Evolutionary conservation across 2,329 filamentous ascomycete species (phyloP).

Genomic region (Phaeoacremonium minimum): DNA sequence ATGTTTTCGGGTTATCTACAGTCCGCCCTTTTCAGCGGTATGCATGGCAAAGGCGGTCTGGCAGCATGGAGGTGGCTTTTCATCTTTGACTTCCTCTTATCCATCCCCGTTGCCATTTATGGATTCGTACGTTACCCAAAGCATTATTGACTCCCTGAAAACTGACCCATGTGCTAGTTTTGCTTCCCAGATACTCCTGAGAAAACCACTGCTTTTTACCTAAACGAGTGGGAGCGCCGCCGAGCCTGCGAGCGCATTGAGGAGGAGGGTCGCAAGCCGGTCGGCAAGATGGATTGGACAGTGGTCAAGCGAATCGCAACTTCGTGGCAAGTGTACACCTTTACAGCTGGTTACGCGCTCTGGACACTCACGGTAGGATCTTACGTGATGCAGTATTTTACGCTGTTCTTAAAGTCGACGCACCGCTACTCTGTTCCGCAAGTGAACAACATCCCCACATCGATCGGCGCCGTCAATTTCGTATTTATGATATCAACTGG

Average conservation of each 20-base stretch:
- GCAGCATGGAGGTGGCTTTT: constrained; percentile 32
- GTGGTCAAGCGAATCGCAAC: constrained; percentile 31
- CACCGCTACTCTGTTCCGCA: constrained; percentile 27
- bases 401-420: constrained; percentile 31
- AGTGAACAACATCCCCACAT: constrained; percentile 41
- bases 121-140: constrained; percentile 15
- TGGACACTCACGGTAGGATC: constrained; percentile 32
- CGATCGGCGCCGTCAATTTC: constrained; percentile 36
- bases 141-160: neutral
- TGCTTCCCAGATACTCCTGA: constrained; percentile 38
- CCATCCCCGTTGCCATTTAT: constrained; percentile 29
- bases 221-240: constrained; percentile 52
- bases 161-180: constrained; percentile 11
- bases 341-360: constrained; percentile 31
- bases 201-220: constrained; percentile 33
- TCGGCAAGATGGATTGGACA: constrained; percentile 27
- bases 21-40: constrained; percentile 22
- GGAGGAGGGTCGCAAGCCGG: constrained; percentile 37
- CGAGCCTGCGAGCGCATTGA: constrained; percentile 67
- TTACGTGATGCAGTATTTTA: constrained; percentile 35
- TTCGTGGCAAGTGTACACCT: constrained; percentile 39
- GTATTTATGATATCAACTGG: constrained; percentile 28
- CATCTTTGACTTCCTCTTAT: constrained; percentile 30
- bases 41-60: constrained; percentile 26
- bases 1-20: constrained; percentile 32